Percentiles rank a stretch among this genome's conserved stretches.
Evolutionary conservation across 1,284 basidiomycete genomes (phyloP).

Genomic region (Leccinum pallidistipes): DNA sequence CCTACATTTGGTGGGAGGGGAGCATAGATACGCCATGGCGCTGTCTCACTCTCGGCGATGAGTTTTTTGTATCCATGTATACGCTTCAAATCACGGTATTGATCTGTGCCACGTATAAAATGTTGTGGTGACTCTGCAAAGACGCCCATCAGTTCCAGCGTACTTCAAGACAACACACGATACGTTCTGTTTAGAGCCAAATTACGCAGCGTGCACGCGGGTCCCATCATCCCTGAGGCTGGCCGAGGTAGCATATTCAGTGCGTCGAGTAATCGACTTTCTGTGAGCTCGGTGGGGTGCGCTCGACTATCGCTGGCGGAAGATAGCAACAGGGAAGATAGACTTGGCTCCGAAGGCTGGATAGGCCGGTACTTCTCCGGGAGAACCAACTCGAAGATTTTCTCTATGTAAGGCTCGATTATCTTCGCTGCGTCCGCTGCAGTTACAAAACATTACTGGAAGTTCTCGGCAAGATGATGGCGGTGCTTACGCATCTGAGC

Average conservation of each 20-base stretch:
- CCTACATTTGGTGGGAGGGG: slow-evolving; percentile 19
- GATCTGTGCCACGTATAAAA: not conserved
- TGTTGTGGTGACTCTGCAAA: slow-evolving; percentile 17
- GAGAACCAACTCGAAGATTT: slow-evolving; percentile 23
- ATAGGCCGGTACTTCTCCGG: slow-evolving; percentile 10
- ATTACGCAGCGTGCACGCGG: slow-evolving; percentile 21
- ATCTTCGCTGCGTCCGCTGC: slow-evolving; percentile 16
- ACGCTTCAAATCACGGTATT: slow-evolving; percentile 21
- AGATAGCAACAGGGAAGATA: not conserved
- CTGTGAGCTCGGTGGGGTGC: not conserved
- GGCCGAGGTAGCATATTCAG: not conserved
- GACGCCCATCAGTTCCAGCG: slow-evolving; percentile 4
- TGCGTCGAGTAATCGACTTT: not conserved
- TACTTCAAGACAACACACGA: not conserved
- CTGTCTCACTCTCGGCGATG: slow-evolving; percentile 16
- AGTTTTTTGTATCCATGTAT: slow-evolving; percentile 18
- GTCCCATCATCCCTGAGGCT: slow-evolving; percentile 28
- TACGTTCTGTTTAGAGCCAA: slow-evolving; percentile 18
- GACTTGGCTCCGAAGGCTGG: not conserved
- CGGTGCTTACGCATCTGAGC: slow-evolving; percentile 19
- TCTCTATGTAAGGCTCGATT: slow-evolving; percentile 9
- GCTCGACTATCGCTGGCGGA: not conserved
- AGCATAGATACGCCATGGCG: slow-evolving; percentile 17
- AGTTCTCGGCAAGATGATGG: not conserved
- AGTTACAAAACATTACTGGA: not conserved